Conservation (phyloP, 2,329 filamentous ascomycete species). For the Fusarium setosum region DNA sequence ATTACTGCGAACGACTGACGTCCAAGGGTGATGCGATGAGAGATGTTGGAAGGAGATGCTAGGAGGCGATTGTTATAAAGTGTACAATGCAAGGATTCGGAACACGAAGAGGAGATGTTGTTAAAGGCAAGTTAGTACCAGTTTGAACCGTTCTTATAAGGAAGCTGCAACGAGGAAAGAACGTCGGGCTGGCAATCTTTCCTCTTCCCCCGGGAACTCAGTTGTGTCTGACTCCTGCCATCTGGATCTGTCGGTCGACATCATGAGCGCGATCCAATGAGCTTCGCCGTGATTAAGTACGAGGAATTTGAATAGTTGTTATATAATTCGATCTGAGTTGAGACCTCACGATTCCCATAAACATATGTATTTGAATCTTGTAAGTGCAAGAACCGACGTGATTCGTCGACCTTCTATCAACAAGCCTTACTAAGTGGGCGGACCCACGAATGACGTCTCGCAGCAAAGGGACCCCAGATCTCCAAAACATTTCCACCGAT, state of each 20-base stretch:
- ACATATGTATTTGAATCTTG: neutral
- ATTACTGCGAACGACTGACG: too few relatives aligned
- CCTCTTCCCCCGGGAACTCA: neutral
- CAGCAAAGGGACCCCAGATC: slow-evolving; percentile 2
- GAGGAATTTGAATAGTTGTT: too few relatives aligned
- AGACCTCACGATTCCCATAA: neutral
- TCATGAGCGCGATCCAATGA: too few relatives aligned
- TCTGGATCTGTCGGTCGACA: neutral
- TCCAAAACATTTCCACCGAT: slow-evolving; percentile 33
- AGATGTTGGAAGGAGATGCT: neutral
- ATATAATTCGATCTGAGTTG: neutral
- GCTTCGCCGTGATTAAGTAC: too few relatives aligned
- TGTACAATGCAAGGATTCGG: neutral
- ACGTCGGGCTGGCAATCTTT: neutral
- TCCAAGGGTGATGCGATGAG: neutral
- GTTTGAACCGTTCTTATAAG: neutral
- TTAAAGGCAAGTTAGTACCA: neutral
- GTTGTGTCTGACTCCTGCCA: neutral
- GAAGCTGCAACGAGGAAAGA: neutral
- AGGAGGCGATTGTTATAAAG: neutral
- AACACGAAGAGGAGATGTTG: neutral
- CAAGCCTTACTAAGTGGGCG: slow-evolving; percentile 4
- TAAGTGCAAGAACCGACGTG: slow-evolving; percentile 26
- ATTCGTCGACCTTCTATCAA: slow-evolving; percentile 32
- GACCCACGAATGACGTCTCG: slow-evolving; percentile 39